Evolutionary conservation across 768 basidiomycete genomes (phyloP), one percentile per base, ranked within the genome.

Genomic region (Artomyces pyxidatus): DNA sequence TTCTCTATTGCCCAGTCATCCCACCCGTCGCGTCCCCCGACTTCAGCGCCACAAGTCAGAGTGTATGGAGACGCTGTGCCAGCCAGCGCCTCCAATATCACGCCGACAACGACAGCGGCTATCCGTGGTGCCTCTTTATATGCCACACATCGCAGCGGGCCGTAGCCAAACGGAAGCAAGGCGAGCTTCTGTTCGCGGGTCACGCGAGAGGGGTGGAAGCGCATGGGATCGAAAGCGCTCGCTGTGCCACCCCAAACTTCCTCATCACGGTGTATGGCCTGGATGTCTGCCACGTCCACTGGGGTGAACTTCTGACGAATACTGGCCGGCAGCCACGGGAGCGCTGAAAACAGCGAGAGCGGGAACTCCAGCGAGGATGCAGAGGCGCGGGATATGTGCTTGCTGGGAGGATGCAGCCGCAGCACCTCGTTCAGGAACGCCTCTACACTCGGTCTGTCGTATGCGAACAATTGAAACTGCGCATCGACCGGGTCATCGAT

Each of bases 341-440:
- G 25, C 3, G 22, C 12, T 10, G 11, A 21, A 25, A 1, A 25
- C 25, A 2, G 52, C 50, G 37, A 52, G 56, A 16, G 35, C 44
- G 32, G 25, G 10, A 41, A 39, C 19, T 35, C 49, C 16, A 49
- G 41, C 21, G 52, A 7, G 8, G 40, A 27, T 11, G 45, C 35
- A 10, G 23, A 23, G 3, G 49, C 51, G 23, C 72, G 70, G 17
- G 65, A 60, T 32, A 80, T 76, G 22, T 66, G 72, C 42, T 68
- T 70, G 2, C 74, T 75, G 0, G 78, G 78, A 2, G 78, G 78
- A 57, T 75, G 61, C 1, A 80, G 63, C 0, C 78, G 65, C 62
- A 80, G 68, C 6, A 66, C 61, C 57, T 80, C 78, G 21, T 56
- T 53, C 0, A 79, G 59, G 45, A 75, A 60, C 3, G 60, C 61